Base-by-base conservation (phyloP, 129 eudicot species). In the Deinandra increscens region DNA sequence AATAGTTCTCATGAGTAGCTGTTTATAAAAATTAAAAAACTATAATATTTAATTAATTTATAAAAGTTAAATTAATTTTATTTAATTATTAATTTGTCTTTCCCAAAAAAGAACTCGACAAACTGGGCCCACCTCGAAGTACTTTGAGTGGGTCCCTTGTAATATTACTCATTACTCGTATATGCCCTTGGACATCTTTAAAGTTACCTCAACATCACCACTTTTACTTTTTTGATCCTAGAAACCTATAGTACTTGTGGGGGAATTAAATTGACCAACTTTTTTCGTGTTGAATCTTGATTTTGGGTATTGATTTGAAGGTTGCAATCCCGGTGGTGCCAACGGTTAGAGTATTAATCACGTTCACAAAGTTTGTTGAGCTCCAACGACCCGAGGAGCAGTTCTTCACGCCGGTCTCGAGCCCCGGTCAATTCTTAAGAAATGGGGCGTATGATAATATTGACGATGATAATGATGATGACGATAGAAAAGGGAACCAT, bases 301-400 rank as follows among this genome's bases (percentile, higher is more conserved):
- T 66, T 29, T 51, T 18, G 66, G 44, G 29, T 18, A 37, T 43
- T 70, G 29, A 44, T 59, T 12, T 75, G 26, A 15, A 93, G 98
- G 82, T 93, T 10, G 91, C 98, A 48, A 89, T 87, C 20, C 98
- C 98, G 0, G 98, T 93, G 76, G 95, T 93, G 44, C 98, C 98
- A 29, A 93, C 98, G 0, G 97, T 93, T 54, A 80, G 92, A 56
- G 98, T 93, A 67, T 81, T 93, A 22, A 89, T 89, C 53, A 93
- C 98, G 49, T 93, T 93, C 68, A 93, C 98, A 1, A 93, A 93
- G 67, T 93, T 93, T 48, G 85, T 87, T 26, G 90, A 93, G 79
- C 76, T 93, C 46, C 95, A 70, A 77, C 88, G 95, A 4, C 88
- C 88, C 1, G 62, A 77, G 58, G 97, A 93, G 7, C 67, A 75